Evolutionary conservation across 73 alveolate species (phyloP).

Genomic region (Diophrys sp.): DNA sequence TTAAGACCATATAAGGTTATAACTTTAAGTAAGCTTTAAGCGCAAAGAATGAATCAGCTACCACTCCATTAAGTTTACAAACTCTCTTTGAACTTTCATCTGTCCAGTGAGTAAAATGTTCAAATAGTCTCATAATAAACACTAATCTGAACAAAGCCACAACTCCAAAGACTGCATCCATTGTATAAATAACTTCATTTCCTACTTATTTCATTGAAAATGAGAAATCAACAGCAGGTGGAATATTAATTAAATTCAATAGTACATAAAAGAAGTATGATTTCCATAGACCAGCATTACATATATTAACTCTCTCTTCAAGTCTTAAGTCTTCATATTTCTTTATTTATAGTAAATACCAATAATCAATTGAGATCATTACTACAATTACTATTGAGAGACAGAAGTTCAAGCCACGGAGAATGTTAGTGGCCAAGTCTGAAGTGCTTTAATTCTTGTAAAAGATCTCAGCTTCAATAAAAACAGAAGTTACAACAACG

Average conservation of each 20-base stretch:
- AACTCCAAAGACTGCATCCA: constrained; percentile 34
- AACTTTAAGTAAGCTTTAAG: constrained; percentile 48
- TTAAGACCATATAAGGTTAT: constrained; percentile 34
- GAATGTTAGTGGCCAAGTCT: background rate
- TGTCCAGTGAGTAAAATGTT: constrained; percentile 44
- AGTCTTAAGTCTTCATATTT: constrained; percentile 1
- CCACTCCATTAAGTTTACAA: constrained; percentile 40
- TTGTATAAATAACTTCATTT: constrained; percentile 13
- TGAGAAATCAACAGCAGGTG: constrained; percentile 37
- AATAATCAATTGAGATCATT: background rate
- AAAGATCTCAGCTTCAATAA: background rate
- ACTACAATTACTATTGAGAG: background rate
- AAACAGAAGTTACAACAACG: background rate
- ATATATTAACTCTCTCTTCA: background rate
- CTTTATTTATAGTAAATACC: background rate
- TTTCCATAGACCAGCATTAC: background rate
- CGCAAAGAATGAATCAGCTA: constrained; percentile 47
- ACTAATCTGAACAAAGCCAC: constrained; percentile 23
- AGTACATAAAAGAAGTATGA: background rate
- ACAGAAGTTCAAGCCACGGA: background rate
- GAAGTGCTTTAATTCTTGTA: no score
- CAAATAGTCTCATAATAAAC: constrained; percentile 25
- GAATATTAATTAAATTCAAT: constrained; percentile 2
- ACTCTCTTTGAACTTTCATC: constrained; percentile 40
- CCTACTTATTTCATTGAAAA: constrained; percentile 26